These are phyloP conservation scores for Cucurbita ficifolia DNA, from an alignment of 306 rosid genomes.

Conservation along the genomic window DNA sequence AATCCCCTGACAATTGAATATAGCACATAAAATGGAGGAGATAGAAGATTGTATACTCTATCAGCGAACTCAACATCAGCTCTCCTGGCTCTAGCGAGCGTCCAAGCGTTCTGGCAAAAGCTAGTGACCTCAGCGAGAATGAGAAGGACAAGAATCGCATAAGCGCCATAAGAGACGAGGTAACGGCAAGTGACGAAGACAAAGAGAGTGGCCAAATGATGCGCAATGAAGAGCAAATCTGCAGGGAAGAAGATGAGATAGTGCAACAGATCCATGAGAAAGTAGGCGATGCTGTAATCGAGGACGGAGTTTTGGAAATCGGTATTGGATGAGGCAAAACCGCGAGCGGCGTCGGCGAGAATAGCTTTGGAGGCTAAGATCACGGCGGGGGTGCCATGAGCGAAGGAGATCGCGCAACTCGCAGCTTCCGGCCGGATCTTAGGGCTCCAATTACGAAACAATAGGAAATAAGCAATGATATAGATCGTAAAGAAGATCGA, in stretches of 20 bases:
- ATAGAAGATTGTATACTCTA: slow-evolving; percentile 25
- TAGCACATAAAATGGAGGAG: slow-evolving; percentile 46
- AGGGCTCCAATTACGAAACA: slow-evolving; percentile 52
- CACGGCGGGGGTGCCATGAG: slow-evolving; percentile 81
- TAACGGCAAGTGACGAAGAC: slow-evolving; percentile 77
- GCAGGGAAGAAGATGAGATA: slow-evolving; percentile 46
- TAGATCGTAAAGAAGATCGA: slow-evolving; percentile 32
- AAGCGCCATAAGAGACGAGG: slow-evolving; percentile 55
- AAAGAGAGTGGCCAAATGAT: slow-evolving; percentile 78
- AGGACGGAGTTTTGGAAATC: slow-evolving; percentile 39
- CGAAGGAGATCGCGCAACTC: slow-evolving; percentile 59
- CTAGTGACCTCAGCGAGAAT: slow-evolving; percentile 76
- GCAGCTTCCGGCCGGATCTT: slow-evolving; percentile 77
- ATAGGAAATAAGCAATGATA: slow-evolving; percentile 36
- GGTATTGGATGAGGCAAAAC: slow-evolving; percentile 50
- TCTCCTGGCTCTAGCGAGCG: slow-evolving; percentile 40
- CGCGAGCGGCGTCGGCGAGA: slow-evolving; percentile 21
- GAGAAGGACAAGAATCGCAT: slow-evolving; percentile 42
- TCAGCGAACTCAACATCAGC: slow-evolving; percentile 38
- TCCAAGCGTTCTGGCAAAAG: slow-evolving; percentile 75
- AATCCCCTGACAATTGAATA: slow-evolving; percentile 54
- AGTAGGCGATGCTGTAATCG: slow-evolving; percentile 82
- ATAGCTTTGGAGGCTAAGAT: slow-evolving; percentile 34
- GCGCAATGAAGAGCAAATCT: slow-evolving; percentile 74
- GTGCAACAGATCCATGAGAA: slow-evolving; percentile 65